These are phyloP conservation scores for Pestalotiopsis sp. DNA, from an alignment of 2,329 filamentous ascomycete species.

Conservation along the genomic window DNA sequence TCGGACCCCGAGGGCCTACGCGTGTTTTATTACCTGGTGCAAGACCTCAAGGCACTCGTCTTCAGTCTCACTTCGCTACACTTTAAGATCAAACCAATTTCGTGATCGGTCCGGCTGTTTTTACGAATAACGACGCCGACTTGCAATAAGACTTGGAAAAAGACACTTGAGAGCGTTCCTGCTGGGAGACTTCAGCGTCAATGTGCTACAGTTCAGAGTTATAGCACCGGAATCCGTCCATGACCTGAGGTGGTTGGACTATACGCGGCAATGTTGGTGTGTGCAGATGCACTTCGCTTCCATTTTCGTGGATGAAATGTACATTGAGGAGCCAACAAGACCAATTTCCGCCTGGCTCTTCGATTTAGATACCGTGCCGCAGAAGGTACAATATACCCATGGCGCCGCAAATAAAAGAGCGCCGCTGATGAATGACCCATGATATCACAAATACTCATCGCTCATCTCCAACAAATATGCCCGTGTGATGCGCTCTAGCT, in stretches of 20 bases:
- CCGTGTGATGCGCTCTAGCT: neutral
- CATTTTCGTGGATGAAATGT: slow-evolving; percentile 20
- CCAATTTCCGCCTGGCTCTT: neutral
- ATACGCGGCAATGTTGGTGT: neutral
- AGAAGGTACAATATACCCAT: slow-evolving; percentile 6
- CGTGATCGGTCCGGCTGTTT: slow-evolving; percentile 19
- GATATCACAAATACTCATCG: neutral
- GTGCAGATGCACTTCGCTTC: neutral
- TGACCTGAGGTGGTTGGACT: neutral
- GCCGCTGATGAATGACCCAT: neutral
- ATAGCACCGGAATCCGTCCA: neutral
- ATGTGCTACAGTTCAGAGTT: neutral
- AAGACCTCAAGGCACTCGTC: slow-evolving; percentile 94
- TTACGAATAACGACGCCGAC: slow-evolving; percentile 6
- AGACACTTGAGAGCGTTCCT: neutral
- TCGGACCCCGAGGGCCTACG: slow-evolving; percentile 93
- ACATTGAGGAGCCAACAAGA: slow-evolving; percentile 1
- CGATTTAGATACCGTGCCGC: neutral
- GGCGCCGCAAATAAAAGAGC: neutral
- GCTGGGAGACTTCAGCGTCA: neutral
- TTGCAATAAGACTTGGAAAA: neutral
- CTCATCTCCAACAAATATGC: neutral
- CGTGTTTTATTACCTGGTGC: slow-evolving; percentile 98
- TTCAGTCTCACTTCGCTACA: slow-evolving; percentile 96
- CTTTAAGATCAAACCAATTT: slow-evolving; percentile 92